phyloP scores from a whole-genome alignment of 306 rosid genomes.

The Quercus robur region DNA sequence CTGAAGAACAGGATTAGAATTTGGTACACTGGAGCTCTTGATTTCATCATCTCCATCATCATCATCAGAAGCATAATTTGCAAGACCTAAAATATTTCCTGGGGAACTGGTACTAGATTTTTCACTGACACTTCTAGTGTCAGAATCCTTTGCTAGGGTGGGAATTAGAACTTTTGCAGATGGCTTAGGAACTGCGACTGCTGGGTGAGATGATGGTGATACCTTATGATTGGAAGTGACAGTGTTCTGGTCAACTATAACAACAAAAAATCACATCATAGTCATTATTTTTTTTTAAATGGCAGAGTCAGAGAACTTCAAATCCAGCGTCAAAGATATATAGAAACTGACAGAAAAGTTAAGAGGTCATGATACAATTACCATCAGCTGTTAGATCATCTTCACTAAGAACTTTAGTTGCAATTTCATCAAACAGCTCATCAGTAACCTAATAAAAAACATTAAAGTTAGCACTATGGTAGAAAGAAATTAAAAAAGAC shows the following conservation, averaged over 20 bases:
- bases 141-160: conserved; percentile 49
- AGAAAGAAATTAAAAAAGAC: conserved; percentile 4
- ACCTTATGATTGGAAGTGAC: conserved; percentile 51
- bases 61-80: conserved; percentile 87
- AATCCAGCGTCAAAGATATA: background rate
- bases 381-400: conserved; percentile 72
- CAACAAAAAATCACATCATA: conserved; percentile 18
- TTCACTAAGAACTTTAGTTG: conserved; percentile 79
- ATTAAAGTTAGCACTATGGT: conserved; percentile 24
- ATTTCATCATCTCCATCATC: conserved; percentile 63
- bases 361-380: conserved; percentile 21
- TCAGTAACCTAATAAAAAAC: conserved; percentile 77
- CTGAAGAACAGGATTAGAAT: conserved; percentile 28
- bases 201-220: conserved; percentile 41
- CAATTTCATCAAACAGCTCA: conserved; percentile 93
- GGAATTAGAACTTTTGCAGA: conserved; percentile 72
- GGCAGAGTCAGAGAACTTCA: background rate
- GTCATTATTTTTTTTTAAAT: background rate
- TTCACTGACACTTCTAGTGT: conserved; percentile 43
- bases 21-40: conserved; percentile 46
- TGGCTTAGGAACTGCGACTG: conserved; percentile 48
- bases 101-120: conserved; percentile 65
- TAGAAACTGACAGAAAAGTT: conserved; percentile 5
- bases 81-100: conserved; percentile 94
- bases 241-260: conserved; percentile 43